Conservation (phyloP, 1,284 basidiomycete species). For the Malassezia yamatoensis region DNA sequence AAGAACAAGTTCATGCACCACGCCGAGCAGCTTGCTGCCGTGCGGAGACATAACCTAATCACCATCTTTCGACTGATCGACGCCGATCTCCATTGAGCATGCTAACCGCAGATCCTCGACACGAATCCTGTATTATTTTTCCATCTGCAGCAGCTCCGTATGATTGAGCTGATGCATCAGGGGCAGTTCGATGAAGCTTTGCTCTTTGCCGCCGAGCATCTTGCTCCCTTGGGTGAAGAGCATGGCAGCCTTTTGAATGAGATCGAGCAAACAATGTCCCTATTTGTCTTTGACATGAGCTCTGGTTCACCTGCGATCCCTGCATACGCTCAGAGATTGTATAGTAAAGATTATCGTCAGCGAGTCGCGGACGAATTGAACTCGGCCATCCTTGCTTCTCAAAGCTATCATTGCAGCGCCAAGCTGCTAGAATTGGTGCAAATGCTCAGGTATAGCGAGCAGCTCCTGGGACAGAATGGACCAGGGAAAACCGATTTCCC, state of each 20-base stretch:
- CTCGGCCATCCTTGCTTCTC: constrained; percentile 78
- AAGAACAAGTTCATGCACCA: constrained; percentile 83
- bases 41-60: constrained; percentile 21
- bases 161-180: constrained; percentile 85
- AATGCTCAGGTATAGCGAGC: constrained; percentile 79
- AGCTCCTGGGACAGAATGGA: constrained; percentile 58
- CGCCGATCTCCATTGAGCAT: neutral
- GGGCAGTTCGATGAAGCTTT: constrained; percentile 70
- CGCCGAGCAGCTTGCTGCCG: constrained; percentile 59
- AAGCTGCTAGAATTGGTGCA: constrained; percentile 77
- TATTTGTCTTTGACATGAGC: constrained; percentile 69
- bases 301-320: constrained; percentile 49
- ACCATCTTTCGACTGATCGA: constrained; percentile 22
- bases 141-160: constrained; percentile 80
- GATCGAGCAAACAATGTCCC: constrained; percentile 86
- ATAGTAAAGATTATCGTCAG: constrained; percentile 75
- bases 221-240: constrained; percentile 88
- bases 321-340: constrained; percentile 59
- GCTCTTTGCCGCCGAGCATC: constrained; percentile 78
- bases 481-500: constrained; percentile 36
- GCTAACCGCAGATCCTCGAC: constrained; percentile 68
- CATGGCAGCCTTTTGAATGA: constrained; percentile 83
- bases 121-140: constrained; percentile 82
- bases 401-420: constrained; percentile 82
- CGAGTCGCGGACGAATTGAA: constrained; percentile 85